Evolutionary conservation across 805 yeast species (phyloP).

Genomic region (Schizosaccharomyces japonicus): DNA sequence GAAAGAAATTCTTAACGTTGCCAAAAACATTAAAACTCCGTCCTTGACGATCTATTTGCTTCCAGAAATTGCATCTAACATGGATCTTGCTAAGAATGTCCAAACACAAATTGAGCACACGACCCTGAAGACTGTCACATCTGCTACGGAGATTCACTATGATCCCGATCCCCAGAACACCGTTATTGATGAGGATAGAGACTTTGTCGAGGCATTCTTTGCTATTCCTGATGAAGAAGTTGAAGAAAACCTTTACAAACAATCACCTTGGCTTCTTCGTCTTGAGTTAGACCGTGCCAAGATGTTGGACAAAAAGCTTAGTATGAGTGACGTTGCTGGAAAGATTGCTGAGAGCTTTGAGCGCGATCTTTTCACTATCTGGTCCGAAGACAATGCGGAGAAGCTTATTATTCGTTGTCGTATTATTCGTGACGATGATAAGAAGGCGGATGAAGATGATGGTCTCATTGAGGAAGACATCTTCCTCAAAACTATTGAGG

Average conservation of each 20-base stretch:
- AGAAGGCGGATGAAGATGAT: constrained; percentile 62
- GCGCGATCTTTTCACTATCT: constrained; percentile 84
- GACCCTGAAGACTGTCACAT: constrained; percentile 75
- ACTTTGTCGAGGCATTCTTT: constrained; percentile 89
- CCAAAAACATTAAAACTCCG: constrained; percentile 98
- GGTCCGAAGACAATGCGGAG: constrained; percentile 98
- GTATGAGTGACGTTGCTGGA: constrained; percentile 95
- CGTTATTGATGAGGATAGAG: constrained; percentile 89
- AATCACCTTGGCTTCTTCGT: constrained; percentile 94
- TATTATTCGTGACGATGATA: constrained; percentile 77
- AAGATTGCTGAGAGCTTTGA: constrained; percentile 80
- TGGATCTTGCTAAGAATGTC: constrained; percentile 79
- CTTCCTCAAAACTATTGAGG: constrained; percentile 79
- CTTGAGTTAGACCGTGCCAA: constrained; percentile 93
- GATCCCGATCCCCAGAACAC: constrained; percentile 96
- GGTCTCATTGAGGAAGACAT: constrained; percentile 93
- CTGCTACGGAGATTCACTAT: constrained; percentile 90
- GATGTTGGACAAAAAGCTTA: constrained; percentile 91
- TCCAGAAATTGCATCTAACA: constrained; percentile 58
- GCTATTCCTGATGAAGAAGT: constrained; percentile 95
- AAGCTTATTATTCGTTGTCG: constrained; percentile 93
- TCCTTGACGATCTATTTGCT: constrained; percentile 82
- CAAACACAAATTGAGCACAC: constrained; percentile 97
- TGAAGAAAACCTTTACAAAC: constrained; percentile 77
- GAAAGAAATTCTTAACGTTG: constrained; percentile 93